phyloP scores from a whole-genome alignment of 2,329 filamentous ascomycete genomes.

The Aspergillus ochraceus region DNA sequence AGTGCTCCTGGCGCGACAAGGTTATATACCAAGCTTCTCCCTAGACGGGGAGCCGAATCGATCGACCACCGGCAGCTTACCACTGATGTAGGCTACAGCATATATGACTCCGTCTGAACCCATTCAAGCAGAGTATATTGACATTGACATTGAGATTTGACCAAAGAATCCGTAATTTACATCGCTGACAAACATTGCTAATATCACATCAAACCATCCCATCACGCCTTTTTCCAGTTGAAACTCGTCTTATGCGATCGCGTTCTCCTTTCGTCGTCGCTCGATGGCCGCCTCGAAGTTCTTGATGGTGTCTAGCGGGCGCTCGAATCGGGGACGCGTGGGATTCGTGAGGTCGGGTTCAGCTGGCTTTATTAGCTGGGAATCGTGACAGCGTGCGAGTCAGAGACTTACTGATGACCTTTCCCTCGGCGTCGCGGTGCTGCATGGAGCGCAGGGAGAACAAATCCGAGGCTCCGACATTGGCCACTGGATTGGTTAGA shows the following conservation, averaged over 20 bases:
- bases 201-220: not conserved
- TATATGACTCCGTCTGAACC: no score
- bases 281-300: conserved; percentile 89
- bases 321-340: conserved; percentile 81
- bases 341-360: conserved; percentile 91
- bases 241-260: conserved; percentile 12
- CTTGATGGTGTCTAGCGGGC: conserved; percentile 87
- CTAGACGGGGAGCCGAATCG: no score
- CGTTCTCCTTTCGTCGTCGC: conserved; percentile 53
- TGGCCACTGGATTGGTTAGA: conserved; percentile 21
- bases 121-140: no score
- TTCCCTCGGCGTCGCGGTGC: conserved; percentile 75
- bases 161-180: not conserved
- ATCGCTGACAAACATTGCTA: not conserved
- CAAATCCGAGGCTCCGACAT: conserved; percentile 10
- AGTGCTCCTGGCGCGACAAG: not conserved
- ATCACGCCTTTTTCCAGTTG: not conserved
- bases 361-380: conserved; percentile 50
- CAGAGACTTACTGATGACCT: conserved; percentile 66
- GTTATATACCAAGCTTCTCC: not conserved
- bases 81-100: not conserved
- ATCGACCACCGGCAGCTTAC: no score
- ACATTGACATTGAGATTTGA: no score
- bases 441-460: conserved; percentile 70
- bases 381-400: not conserved